A percentile compares a stretch with the other conserved stretches of the same genome.
Conservation (phyloP, 768 basidiomycete species). For the Phlegmacium glaucopus region DNA sequence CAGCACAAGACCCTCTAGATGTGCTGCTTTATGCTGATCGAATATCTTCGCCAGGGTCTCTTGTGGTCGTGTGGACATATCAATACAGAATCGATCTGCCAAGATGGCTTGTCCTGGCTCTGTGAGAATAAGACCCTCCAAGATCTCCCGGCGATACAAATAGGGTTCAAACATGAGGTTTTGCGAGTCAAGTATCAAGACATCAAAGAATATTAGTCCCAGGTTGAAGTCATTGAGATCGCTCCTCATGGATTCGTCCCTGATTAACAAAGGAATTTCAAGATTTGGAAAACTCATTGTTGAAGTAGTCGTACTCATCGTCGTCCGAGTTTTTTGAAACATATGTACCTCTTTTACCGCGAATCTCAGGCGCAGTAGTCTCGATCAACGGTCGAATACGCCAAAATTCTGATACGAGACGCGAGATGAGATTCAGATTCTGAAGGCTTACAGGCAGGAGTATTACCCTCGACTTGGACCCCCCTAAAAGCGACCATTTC, state of each 20-base stretch:
- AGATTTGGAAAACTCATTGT: not conserved
- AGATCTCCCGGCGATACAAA: slow-evolving; percentile 48
- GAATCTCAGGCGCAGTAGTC: slow-evolving; percentile 53
- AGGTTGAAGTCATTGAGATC: slow-evolving; percentile 49
- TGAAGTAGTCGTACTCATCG: slow-evolving; percentile 4
- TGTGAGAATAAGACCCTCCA: slow-evolving; percentile 53
- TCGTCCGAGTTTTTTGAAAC: slow-evolving; percentile 12
- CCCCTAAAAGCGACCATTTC: slow-evolving; percentile 89
- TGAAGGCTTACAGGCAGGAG: not conserved
- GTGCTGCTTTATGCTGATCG: slow-evolving; percentile 44
- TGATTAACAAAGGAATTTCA: slow-evolving; percentile 4
- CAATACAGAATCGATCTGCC: slow-evolving; percentile 50
- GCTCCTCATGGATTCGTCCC: slow-evolving; percentile 26
- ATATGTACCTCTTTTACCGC: slow-evolving; percentile 24
- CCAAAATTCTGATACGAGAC: slow-evolving; percentile 62
- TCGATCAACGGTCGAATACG: slow-evolving; percentile 59
- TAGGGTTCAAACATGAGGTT: slow-evolving; percentile 60
- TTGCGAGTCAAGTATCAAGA: slow-evolving; percentile 64
- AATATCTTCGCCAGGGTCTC: slow-evolving; percentile 41
- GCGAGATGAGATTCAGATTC: not conserved
- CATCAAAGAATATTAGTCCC: slow-evolving; percentile 85
- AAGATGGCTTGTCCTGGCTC: slow-evolving; percentile 65
- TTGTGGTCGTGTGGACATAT: slow-evolving; percentile 25
- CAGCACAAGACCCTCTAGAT: slow-evolving; percentile 72
- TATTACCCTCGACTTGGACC: slow-evolving; percentile 66